Evolutionary conservation across 139 green algal species (phyloP).

Genomic region (Spirogloea muscicola): DNA sequence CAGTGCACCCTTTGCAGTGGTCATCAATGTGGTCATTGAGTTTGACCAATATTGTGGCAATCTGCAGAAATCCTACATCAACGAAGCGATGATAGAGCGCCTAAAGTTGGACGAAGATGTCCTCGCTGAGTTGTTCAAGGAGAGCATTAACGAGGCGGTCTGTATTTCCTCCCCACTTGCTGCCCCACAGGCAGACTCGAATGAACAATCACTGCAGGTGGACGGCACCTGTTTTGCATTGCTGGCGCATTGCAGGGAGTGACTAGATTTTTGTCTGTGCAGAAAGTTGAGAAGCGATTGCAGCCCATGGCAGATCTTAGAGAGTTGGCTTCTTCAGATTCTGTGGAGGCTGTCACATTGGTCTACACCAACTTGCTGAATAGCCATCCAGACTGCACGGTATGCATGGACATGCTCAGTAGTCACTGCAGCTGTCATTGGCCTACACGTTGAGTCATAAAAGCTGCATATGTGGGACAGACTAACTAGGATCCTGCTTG

Average conservation of each 20-base stretch:
- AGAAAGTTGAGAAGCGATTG: constrained; percentile 44
- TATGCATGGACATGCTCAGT: constrained; percentile 19
- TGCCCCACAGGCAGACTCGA: not conserved
- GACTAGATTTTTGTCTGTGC: constrained; percentile 29
- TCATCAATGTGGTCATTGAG: too few relatives aligned
- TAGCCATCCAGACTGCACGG: constrained; percentile 37
- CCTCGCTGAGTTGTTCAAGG: constrained; percentile 60
- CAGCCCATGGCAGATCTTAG: constrained; percentile 55
- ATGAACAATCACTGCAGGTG: not conserved
- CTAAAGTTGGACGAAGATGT: constrained; percentile 47
- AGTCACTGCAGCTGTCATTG: not conserved
- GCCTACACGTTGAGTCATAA: not conserved
- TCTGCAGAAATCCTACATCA: constrained; percentile 33
- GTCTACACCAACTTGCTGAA: constrained; percentile 63
- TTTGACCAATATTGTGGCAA: not conserved
- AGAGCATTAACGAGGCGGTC: constrained; percentile 29
- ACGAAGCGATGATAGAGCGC: constrained; percentile 23
- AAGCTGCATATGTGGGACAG: not conserved
- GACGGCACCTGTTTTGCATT: not conserved
- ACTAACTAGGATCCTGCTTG: not conserved
- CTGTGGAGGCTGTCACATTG: constrained; percentile 63
- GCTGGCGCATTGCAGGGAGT: not conserved
- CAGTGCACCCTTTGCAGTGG: not conserved
- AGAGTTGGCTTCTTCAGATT: constrained; percentile 58
- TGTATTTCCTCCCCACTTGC: not conserved